Base-by-base conservation (phyloP, 108 stramenopile species). In the Cyclostephanos tholiformis region DNA sequence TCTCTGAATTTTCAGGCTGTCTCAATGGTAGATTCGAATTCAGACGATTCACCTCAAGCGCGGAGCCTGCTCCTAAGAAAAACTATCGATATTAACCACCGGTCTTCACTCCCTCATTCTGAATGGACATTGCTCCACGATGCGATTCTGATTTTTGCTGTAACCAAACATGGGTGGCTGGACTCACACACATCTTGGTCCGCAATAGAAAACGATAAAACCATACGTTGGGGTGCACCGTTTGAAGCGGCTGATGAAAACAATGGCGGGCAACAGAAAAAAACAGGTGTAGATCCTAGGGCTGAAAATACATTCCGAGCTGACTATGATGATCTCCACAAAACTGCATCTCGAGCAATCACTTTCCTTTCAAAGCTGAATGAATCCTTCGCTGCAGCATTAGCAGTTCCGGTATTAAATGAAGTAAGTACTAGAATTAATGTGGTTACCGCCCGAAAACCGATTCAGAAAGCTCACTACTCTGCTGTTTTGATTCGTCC, bases 141-240 rank as follows among this genome's bases (percentile, higher is more conserved):
- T 82, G 87, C 88, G 14, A 67, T 89, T 19, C 72, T 95, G 51
- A 64, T 92, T 61, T 69, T 72, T 17, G 89, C 91, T 17, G 84
- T 89, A 26, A 75, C 68, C 0, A 90, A 92, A 74, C 94, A 95
- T 72, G 94, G 94, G 20, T 95, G 90, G 90, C 70, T 91, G 44
- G 94, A 95, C 35, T 59, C 78, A 5, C 89, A 87, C 19, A 11
- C 67, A 13, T 38, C 65, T 64, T 83, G 71, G 11, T 76, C 67
- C 27, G 81, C 82, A 0, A 91, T 92, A 22, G 67, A 59, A 10
- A 71, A 80, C 49, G 93, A 94, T 51, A 64, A 79, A 22, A 63
- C 62, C 0, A 88, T 94, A 17, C 64, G 75, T 38, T 94, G 93
- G 93, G 88, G 88, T 10, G 62, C 71, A 46, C 91, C 93, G 11